These are phyloP conservation scores for Claviceps sorghi DNA, from an alignment of 2,329 filamentous ascomycete genomes.

Conservation along the genomic window DNA sequence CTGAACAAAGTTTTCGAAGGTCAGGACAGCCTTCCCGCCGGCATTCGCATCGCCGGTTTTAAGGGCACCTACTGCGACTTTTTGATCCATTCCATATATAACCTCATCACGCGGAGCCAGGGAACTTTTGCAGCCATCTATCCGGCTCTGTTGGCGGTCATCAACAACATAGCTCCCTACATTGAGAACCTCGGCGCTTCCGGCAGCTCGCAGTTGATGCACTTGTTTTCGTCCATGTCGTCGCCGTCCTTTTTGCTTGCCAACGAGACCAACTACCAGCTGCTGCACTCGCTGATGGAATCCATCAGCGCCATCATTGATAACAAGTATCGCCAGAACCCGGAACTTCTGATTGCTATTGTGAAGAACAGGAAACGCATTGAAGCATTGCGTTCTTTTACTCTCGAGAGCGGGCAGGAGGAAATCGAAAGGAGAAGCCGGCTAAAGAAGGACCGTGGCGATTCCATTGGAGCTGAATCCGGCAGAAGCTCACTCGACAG, in stretches of 20 bases:
- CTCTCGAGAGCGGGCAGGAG: conserved; percentile 78
- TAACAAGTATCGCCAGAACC: conserved; percentile 70
- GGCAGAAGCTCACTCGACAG: conserved; percentile 53
- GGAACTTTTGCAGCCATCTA: conserved; percentile 84
- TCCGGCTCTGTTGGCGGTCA: conserved; percentile 76
- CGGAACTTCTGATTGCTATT: conserved; percentile 65
- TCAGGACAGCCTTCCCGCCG: conserved; percentile 71
- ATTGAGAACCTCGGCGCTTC: conserved; percentile 60
- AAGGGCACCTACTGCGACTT: conserved; percentile 87
- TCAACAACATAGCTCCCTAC: conserved; percentile 85
- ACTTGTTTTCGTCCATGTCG: conserved; percentile 84
- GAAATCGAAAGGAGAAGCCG: conserved; percentile 73
- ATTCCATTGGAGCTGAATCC: conserved; percentile 34
- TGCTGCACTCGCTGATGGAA: conserved; percentile 71
- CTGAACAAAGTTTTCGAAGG: conserved; percentile 80
- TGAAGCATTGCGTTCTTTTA: conserved; percentile 73
- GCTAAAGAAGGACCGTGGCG: conserved; percentile 44
- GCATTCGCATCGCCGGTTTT: conserved; percentile 72
- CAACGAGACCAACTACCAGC: conserved; percentile 76
- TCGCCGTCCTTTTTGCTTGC: conserved; percentile 82
- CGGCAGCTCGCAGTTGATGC: conserved; percentile 68
- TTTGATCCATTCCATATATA: conserved; percentile 87
- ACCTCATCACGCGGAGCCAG: conserved; percentile 78
- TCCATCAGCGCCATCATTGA: conserved; percentile 83
- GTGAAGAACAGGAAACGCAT: conserved; percentile 70